Conservation (phyloP, 129 eudicot species). For the Ambrosia trifida region DNA sequence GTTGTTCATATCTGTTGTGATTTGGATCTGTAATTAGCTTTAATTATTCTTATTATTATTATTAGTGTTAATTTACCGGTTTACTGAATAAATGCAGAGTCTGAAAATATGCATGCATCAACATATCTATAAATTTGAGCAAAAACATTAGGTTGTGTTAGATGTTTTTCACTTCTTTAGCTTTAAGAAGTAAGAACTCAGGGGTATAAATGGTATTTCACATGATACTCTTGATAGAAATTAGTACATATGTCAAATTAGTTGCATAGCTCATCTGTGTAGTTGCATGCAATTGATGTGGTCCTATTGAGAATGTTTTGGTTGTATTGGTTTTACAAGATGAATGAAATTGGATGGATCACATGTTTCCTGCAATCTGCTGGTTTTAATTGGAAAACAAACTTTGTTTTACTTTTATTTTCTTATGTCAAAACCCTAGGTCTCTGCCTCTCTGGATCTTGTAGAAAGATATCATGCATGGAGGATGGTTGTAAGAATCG, state of each 20-base stretch:
- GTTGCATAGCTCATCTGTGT: conserved; percentile 8
- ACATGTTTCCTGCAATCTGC: conserved; percentile 27
- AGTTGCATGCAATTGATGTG: conserved; percentile 15
- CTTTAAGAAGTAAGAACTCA: not conserved
- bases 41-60: not conserved
- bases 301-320: conserved; percentile 21
- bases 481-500: no score
- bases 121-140: not conserved
- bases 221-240: not conserved
- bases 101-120: not conserved
- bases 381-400: conserved; percentile 4
- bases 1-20: conserved; percentile 26
- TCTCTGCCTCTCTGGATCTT: not conserved
- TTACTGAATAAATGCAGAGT: not conserved
- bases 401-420: not conserved
- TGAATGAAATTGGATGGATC: conserved; percentile 26
- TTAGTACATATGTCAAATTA: not conserved
- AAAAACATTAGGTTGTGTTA: conserved; percentile 12
- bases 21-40: conserved; percentile 4
- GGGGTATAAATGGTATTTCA: conserved; percentile 29
- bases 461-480: not conserved
- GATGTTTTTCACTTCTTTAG: not conserved
- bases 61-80: conserved; percentile 4
- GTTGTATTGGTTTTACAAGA: conserved; percentile 19
- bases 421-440: not conserved